These are phyloP conservation scores for Lyophyllum decastes DNA, from an alignment of 768 basidiomycete genomes.

Conservation along the genomic window DNA sequence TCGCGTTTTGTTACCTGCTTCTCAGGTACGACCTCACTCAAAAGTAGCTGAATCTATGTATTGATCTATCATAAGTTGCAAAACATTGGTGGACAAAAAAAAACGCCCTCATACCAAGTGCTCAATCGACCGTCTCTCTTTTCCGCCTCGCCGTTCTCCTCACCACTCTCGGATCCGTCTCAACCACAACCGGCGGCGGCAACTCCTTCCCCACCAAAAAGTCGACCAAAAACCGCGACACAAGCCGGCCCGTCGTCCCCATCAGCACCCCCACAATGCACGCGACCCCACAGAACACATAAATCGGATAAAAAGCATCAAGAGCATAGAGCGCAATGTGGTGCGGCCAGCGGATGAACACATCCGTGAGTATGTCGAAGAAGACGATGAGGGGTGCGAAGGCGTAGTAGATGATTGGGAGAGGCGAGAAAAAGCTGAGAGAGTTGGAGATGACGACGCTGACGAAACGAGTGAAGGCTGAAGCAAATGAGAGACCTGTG, in stretches of 20 bases:
- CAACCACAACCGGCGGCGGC: background rate
- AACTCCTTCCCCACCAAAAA: background rate
- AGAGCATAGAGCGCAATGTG: slow-evolving; percentile 35
- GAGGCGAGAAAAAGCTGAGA: slow-evolving; percentile 22
- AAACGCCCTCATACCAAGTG: background rate
- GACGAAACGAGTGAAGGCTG: slow-evolving; percentile 3
- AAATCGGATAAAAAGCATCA: slow-evolving; percentile 52
- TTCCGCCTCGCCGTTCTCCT: background rate
- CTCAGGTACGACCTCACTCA: no score
- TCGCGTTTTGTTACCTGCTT: no score
- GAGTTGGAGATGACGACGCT: background rate
- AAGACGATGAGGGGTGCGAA: slow-evolving; percentile 51
- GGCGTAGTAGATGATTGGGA: slow-evolving; percentile 37
- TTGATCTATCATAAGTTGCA: no score
- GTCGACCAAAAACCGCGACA: slow-evolving; percentile 14
- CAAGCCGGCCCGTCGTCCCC: slow-evolving; percentile 37
- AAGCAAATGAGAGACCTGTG: slow-evolving; percentile 3
- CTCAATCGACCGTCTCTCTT: slow-evolving; percentile 3
- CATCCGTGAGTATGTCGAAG: slow-evolving; percentile 37
- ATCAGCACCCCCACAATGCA: slow-evolving; percentile 51
- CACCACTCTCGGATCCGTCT: background rate
- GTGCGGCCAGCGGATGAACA: slow-evolving; percentile 50
- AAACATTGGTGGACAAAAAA: no score
- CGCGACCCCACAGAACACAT: slow-evolving; percentile 57
- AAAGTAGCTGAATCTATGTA: no score